Evolutionary conservation across 257 asterid species (phyloP), one percentile per base, ranked within the genome.

Genomic region (Misopates orontium): DNA sequence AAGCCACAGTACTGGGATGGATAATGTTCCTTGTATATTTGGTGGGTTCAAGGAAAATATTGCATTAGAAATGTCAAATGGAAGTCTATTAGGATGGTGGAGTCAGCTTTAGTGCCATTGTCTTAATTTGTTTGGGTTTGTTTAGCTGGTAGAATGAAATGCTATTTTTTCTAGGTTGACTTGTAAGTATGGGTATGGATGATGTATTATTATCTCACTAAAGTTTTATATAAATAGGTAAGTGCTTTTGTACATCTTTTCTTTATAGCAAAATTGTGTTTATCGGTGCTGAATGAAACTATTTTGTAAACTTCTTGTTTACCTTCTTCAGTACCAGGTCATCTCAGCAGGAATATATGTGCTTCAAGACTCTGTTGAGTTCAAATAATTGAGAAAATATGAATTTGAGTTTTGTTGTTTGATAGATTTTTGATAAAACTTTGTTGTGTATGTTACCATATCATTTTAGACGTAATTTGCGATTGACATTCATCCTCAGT

Each of bases 31-130:
- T 4, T 56, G 62, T 57, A 57, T 25, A 57, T 57, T 31, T 28
- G 62, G 23, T 57, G 62, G 15, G 47, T 57, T 57, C 25, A 23
- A 23, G 28, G 13, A 36, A 57, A 57, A 3, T 24, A 59, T 39
- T 36, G 64, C 51, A 14, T 45, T n/a, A 45, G 51, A 28, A 28
- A 58, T 18, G 48, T 58, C 48, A 28, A n/a, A 19, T 58, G 25
- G 25, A 22, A 58, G 64, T 36, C 10, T 59, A 39, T 22, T 59
- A 36, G 64, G 31, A 28, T 58, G 64, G 25, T 58, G 64, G 64
- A 16, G 14, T 41, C 23, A 19, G 12, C 64, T 59, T 39, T 23
- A 17, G 40, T 39, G 63, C 48, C 63, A 57, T 21, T 17, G 24
- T 57, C 63, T 31, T 57, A 9, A 10, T 57, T 57, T 20, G 28